Evolutionary conservation across 2,329 filamentous ascomycete species (phyloP).

Genomic region (Seiridium unicorne): DNA sequence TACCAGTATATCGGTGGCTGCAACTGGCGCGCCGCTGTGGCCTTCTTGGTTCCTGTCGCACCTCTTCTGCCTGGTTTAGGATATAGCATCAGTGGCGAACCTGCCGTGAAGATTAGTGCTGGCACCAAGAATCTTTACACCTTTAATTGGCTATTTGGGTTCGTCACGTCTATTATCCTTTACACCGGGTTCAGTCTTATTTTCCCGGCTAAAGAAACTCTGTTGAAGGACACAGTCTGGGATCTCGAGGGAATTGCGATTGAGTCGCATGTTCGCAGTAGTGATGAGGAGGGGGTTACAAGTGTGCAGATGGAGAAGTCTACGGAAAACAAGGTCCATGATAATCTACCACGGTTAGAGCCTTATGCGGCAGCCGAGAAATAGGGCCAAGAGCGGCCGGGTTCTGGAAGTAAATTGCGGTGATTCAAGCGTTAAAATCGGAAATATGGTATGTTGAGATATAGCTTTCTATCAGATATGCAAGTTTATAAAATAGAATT

Average conservation of each 20-base stretch:
- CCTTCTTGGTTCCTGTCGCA: conserved; percentile 55
- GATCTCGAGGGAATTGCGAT: conserved; percentile 25
- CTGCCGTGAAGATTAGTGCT: conserved; percentile 24
- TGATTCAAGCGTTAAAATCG: too few relatives aligned
- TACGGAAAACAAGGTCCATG: too few relatives aligned
- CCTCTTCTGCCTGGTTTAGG: conserved; percentile 56
- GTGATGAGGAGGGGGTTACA: too few relatives aligned
- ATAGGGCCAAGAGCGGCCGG: too few relatives aligned
- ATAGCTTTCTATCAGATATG: too few relatives aligned
- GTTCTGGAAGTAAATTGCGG: too few relatives aligned
- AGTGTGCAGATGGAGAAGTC: too few relatives aligned
- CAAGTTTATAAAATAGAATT: too few relatives aligned
- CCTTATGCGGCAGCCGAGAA: too few relatives aligned
- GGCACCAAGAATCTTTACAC: conserved; percentile 57
- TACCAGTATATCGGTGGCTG: conserved; percentile 46
- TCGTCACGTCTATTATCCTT: conserved; percentile 52
- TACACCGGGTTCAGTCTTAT: conserved; percentile 49
- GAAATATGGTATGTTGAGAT: too few relatives aligned
- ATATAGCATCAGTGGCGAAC: conserved; percentile 34
- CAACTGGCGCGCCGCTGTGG: conserved; percentile 59
- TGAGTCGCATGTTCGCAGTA: conserved; percentile 14
- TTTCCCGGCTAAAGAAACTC: conserved; percentile 48
- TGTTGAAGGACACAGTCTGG: conserved; percentile 41
- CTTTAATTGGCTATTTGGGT: conserved; percentile 67
- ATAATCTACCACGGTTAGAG: too few relatives aligned